These are phyloP conservation scores for Cordyceps sp. DNA, from an alignment of 2,329 filamentous ascomycete genomes.

Conservation along the genomic window DNA sequence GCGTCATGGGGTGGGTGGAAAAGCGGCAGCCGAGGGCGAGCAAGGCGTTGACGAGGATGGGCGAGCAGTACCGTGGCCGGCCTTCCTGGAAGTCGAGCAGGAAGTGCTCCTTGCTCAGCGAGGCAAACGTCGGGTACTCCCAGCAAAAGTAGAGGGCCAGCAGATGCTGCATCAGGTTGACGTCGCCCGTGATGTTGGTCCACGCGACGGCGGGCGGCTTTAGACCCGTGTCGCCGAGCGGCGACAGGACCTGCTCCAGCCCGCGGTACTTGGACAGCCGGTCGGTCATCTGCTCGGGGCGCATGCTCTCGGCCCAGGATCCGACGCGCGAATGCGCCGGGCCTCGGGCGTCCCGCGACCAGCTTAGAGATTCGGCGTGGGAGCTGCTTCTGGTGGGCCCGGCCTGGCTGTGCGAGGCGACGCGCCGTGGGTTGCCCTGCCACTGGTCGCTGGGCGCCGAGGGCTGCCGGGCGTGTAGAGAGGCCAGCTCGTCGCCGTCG, in stretches of 20 bases:
- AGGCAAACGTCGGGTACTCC: conserved; percentile 60
- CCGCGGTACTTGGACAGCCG: conserved; percentile 19
- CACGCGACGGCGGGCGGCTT: conserved; percentile 29
- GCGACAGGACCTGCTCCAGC: conserved; percentile 31
- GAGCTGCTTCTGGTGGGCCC: conserved; percentile 29
- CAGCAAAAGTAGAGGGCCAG: conserved; percentile 57
- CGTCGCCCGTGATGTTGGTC: conserved; percentile 44
- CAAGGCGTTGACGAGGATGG: conserved; percentile 48
- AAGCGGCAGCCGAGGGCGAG: conserved; percentile 52
- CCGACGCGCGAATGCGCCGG: conserved; percentile 29
- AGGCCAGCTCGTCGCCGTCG: conserved; percentile 12
- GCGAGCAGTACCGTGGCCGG: conserved; percentile 47
- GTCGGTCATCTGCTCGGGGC: conserved; percentile 15
- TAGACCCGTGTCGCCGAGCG: conserved; percentile 24
- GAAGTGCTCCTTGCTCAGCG: conserved; percentile 57
- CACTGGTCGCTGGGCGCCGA: conserved; percentile 20
- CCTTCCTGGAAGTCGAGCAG: conserved; percentile 46
- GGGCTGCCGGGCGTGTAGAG: conserved; percentile 12
- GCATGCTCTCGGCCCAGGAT: conserved; percentile 30
- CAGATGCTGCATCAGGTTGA: conserved; percentile 42
- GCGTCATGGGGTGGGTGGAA: conserved; percentile 46
- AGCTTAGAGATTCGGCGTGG: conserved; percentile 28
- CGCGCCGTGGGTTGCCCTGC: conserved; percentile 30
- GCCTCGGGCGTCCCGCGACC: conserved; percentile 21
- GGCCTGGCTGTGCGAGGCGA: conserved; percentile 27